phyloP scores from a whole-genome alignment of 2,329 filamentous ascomycete genomes.

The Paraphaeosphaeria sporulosa region DNA sequence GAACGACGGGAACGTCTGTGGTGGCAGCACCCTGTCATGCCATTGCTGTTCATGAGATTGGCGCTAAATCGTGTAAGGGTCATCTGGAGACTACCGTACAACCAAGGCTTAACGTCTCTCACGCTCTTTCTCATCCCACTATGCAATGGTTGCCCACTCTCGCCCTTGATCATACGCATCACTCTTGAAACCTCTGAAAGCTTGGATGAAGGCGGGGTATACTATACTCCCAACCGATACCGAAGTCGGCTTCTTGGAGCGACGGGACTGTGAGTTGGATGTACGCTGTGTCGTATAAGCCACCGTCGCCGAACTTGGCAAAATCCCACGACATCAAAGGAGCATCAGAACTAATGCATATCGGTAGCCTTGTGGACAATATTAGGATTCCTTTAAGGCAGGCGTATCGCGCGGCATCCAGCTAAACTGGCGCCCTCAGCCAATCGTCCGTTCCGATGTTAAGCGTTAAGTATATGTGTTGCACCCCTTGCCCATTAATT shows the following conservation, averaged over 20 bases:
- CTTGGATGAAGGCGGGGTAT: neutral
- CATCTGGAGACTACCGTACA: neutral
- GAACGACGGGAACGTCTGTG: neutral
- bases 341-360: neutral
- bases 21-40: neutral
- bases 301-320: neutral
- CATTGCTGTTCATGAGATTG: neutral
- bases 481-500: neutral
- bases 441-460: neutral
- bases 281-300: neutral
- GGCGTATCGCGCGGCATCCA: neutral
- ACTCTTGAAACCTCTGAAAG: no score
- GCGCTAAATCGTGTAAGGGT: neutral
- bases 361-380: neutral
- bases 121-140: neutral
- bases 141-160: neutral
- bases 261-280: neutral
- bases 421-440: neutral
- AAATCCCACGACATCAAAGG: neutral
- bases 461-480: neutral
- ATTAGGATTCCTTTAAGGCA: neutral
- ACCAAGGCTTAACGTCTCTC: neutral
- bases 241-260: neutral
- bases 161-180: no score
- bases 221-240: neutral